A percentile compares a stretch with the other conserved stretches of the same genome.
phyloP scores from a whole-genome alignment of 352 stramenopile genomes.

The Phytopythium helicoides region DNA sequence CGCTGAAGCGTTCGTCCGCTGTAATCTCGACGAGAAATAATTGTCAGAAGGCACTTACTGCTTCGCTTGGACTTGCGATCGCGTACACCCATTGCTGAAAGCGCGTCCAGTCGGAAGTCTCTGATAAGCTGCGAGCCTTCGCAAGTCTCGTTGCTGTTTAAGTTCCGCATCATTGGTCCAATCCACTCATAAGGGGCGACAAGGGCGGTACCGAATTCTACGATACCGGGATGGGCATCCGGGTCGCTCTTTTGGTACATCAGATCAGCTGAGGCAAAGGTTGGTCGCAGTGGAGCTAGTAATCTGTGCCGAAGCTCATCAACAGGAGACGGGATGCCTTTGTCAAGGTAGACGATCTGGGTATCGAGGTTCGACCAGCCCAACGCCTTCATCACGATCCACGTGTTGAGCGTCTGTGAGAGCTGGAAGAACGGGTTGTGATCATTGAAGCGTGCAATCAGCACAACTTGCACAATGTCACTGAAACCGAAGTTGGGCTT shows the following conservation, averaged over 20 bases:
- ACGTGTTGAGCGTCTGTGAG: no score
- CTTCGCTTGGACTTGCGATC: no score
- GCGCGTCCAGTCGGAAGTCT: constrained; percentile 19
- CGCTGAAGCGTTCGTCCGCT: constrained; percentile 45
- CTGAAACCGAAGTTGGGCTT: no score
- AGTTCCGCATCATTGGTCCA: constrained; percentile 41
- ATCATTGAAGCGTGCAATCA: no score
- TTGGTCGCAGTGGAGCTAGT: no score
- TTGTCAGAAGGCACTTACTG: constrained; percentile 34
- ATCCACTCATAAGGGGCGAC: constrained; percentile 33
- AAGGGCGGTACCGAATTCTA: constrained; percentile 35
- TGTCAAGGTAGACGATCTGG: constrained; percentile 41
- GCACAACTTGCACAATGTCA: no score
- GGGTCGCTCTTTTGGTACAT: no score
- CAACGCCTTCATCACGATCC: no score
- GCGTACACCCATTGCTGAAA: constrained; percentile 14
- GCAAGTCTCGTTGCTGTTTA: constrained; percentile 44
- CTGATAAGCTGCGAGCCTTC: constrained; percentile 15
- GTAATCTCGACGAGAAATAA: constrained; percentile 55
- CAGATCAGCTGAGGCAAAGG: no score
- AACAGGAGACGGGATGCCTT: constrained; percentile 33
- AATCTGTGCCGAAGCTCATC: constrained; percentile 31
- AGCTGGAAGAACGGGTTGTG: no score
- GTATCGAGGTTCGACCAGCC: constrained; percentile 13
- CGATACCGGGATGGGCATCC: constrained; percentile 3